These are phyloP conservation scores for Monosporascus cannonballus DNA, from an alignment of 2,329 filamentous ascomycete genomes.

Conservation along the genomic window DNA sequence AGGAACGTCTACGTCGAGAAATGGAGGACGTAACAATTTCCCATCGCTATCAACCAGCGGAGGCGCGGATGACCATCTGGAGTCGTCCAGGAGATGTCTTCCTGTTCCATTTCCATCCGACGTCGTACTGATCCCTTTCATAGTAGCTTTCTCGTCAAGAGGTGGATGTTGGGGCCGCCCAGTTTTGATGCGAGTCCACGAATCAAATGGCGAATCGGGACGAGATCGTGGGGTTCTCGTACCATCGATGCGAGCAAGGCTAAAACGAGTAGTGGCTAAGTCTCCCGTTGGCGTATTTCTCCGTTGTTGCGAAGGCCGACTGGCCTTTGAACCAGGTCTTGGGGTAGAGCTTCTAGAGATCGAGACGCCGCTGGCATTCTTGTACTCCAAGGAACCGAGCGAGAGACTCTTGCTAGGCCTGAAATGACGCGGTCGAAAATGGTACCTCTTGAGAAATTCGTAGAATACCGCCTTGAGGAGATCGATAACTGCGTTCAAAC, in stretches of 20 bases:
- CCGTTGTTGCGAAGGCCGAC: not conserved
- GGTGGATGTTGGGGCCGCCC: slow-evolving; percentile 16
- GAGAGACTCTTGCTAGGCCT: slow-evolving; percentile 5
- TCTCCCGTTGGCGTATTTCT: slow-evolving; percentile 14
- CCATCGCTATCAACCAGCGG: slow-evolving; percentile 19
- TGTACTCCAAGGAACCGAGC: not conserved
- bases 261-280: slow-evolving; percentile 23
- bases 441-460: slow-evolving; percentile 69
- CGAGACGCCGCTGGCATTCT: slow-evolving; percentile 2
- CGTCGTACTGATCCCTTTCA: not conserved
- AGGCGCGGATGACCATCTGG: not conserved
- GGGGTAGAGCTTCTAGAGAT: slow-evolving; percentile 8
- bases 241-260: slow-evolving; percentile 26
- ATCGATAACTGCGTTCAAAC: slow-evolving; percentile 51
- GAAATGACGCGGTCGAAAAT: slow-evolving; percentile 52
- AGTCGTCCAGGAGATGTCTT: not conserved
- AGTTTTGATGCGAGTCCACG: slow-evolving; percentile 31
- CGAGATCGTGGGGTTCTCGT: slow-evolving; percentile 29
- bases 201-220: slow-evolving; percentile 27
- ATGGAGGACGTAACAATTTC: slow-evolving; percentile 17
- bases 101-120: not conserved
- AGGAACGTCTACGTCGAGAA: slow-evolving; percentile 10
- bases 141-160: slow-evolving; percentile 3
- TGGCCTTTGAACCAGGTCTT: slow-evolving; percentile 1
- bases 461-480: slow-evolving; percentile 63